Evolutionary conservation across 495 filamentous ascomycete species (phyloP).

Genomic region (Emericellopsis terricola): DNA sequence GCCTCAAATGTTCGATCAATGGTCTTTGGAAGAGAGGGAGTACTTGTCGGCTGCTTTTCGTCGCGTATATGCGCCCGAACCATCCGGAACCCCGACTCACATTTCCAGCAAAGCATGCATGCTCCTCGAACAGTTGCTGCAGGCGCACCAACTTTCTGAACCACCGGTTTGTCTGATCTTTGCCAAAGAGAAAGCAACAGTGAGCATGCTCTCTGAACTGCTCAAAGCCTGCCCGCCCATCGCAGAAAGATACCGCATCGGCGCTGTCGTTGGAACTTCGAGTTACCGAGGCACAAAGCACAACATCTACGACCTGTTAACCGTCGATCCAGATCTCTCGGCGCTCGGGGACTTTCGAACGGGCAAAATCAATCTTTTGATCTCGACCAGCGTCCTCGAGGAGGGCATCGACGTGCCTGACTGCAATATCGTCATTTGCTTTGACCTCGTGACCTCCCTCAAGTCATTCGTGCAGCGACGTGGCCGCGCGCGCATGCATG

Average conservation of each 20-base stretch:
- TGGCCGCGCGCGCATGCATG: conserved; percentile 56
- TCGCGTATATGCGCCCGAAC: conserved; percentile 18
- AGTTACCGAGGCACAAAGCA: conserved; percentile 23
- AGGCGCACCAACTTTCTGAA: conserved; percentile 17
- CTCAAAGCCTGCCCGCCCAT: conserved; percentile 42
- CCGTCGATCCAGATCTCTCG: conserved; percentile 30
- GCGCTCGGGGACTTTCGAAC: conserved; percentile 51
- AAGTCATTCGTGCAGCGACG: conserved; percentile 83
- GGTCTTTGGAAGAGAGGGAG: conserved; percentile 32
- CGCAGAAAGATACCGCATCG: conserved; percentile 35
- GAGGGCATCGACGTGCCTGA: conserved; percentile 82
- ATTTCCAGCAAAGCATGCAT: conserved; percentile 34
- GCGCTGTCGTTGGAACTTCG: conserved; percentile 60
- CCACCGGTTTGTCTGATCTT: conserved; percentile 61
- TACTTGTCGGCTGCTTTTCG: conserved; percentile 40
- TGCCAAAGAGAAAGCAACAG: conserved; percentile 51
- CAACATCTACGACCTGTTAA: conserved; percentile 41
- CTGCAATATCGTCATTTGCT: conserved; percentile 80
- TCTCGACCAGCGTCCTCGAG: conserved; percentile 74
- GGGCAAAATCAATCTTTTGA: conserved; percentile 56
- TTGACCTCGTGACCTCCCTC: conserved; percentile 53
- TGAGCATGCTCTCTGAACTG: conserved; percentile 46
- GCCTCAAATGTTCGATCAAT: conserved; percentile 16
- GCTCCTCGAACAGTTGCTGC: conserved; percentile 35
- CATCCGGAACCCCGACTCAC: conserved; percentile 9